A percentile compares a stretch with the other conserved stretches of the same genome.
These are phyloP conservation scores for Ailanthus altissimus DNA, from an alignment of 345 rosid genomes.

Conservation along the genomic window DNA sequence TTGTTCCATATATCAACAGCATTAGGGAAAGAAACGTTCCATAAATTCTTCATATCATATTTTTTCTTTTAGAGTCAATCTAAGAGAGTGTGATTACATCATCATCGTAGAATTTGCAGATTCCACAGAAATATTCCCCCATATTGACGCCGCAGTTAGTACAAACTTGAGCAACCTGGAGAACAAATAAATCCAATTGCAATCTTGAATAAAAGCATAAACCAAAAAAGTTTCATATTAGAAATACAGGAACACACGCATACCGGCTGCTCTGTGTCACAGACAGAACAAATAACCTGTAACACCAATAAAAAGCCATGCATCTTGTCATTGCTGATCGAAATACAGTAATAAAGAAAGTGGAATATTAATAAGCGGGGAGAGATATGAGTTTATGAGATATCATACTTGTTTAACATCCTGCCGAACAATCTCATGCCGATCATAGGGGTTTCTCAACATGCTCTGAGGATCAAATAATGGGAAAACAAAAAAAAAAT, in stretches of 20 bases:
- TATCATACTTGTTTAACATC: slow-evolving; percentile 71
- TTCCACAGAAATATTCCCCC: slow-evolving; percentile 93
- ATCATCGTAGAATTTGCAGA: slow-evolving; percentile 93
- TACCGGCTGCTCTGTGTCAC: slow-evolving; percentile 98
- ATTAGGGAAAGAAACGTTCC: slow-evolving; percentile 13
- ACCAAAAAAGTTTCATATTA: neutral
- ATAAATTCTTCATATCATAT: neutral
- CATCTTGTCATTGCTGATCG: slow-evolving; percentile 9
- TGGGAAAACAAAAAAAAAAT: slow-evolving; percentile 16
- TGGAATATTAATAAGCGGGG: neutral
- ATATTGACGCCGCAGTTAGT: slow-evolving; percentile 95
- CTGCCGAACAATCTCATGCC: slow-evolving; percentile 81
- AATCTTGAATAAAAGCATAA: slow-evolving; percentile 1
- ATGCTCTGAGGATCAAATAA: slow-evolving; percentile 44
- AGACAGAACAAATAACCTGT: slow-evolving; percentile 89
- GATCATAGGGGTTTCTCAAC: slow-evolving; percentile 57
- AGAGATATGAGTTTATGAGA: neutral
- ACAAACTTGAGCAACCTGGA: slow-evolving; percentile 74
- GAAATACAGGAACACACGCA: slow-evolving; percentile 29
- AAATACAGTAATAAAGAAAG: neutral
- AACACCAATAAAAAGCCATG: slow-evolving; percentile 15
- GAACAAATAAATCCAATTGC: slow-evolving; percentile 5
- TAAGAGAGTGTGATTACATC: slow-evolving; percentile 49
- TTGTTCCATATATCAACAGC: slow-evolving; percentile 7
- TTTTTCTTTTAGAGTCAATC: neutral